Conservation (phyloP, 495 filamentous ascomycete species). For the Arthonia radiata region DNA sequence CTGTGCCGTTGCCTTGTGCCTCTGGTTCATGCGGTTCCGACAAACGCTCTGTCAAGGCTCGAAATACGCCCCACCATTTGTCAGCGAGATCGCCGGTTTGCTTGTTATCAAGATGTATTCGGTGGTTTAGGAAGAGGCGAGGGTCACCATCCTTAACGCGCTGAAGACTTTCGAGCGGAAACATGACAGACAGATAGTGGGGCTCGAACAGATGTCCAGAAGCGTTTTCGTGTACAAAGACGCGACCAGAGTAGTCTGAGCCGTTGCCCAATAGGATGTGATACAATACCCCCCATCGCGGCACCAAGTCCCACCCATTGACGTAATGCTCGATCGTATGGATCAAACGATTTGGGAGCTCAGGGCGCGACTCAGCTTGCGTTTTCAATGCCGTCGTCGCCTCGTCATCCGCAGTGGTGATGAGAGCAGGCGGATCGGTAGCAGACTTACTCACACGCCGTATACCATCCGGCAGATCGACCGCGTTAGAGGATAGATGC, state of each 20-base stretch:
- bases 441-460: no score
- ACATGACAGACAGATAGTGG: slow-evolving; percentile 2
- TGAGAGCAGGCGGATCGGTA: no score
- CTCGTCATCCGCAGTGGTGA: no score
- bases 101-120: neutral
- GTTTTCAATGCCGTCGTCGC: no score
- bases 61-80: neutral
- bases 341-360: no score
- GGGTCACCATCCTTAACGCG: neutral
- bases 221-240: slow-evolving; percentile 1
- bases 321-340: slow-evolving; percentile 4
- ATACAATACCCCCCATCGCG: slow-evolving; percentile 3
- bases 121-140: neutral
- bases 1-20: neutral
- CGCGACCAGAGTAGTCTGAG: slow-evolving; percentile 1
- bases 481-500: no score
- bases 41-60: neutral
- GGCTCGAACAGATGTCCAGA: slow-evolving; percentile 3
- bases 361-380: no score
- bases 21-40: neutral
- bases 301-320: slow-evolving; percentile 3
- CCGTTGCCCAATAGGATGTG: neutral
- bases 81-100: neutral
- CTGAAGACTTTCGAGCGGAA: no score
- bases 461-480: no score